Percentiles rank a stretch among this genome's conserved stretches.
Conservation (phyloP, 306 rosid genomes). For the Prunus salicina region DNA sequence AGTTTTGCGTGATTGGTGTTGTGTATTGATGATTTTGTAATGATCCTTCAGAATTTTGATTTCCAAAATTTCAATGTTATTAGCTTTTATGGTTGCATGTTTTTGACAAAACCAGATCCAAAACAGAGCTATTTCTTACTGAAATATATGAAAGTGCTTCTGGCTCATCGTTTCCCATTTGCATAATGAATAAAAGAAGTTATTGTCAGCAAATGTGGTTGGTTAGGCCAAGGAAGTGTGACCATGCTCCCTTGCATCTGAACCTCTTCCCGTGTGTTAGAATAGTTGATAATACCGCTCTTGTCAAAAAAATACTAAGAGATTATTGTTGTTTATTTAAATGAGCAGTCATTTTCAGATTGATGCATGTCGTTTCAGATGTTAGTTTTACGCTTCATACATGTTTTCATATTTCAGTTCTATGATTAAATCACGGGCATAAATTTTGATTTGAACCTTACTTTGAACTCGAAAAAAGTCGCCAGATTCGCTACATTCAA, state of each 20-base stretch:
- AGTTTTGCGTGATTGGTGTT: conserved; percentile 25
- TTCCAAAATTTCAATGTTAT: neutral
- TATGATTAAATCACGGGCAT: neutral
- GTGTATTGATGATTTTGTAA: conserved; percentile 13
- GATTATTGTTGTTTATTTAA: neutral
- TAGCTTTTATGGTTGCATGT: neutral
- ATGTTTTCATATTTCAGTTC: neutral
- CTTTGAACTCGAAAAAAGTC: too few relatives aligned
- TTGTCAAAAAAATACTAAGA: neutral
- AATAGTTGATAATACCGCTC: too few relatives aligned
- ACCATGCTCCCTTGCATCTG: too few relatives aligned
- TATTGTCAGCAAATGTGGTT: neutral
- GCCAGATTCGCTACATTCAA: too few relatives aligned
- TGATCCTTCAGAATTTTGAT: conserved; percentile 21
- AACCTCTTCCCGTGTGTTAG: too few relatives aligned
- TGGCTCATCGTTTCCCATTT: neutral
- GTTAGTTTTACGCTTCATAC: neutral
- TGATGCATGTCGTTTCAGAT: neutral
- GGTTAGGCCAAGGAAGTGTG: too few relatives aligned
- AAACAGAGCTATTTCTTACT: neutral
- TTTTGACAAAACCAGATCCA: too few relatives aligned
- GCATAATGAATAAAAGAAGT: neutral
- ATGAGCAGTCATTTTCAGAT: neutral
- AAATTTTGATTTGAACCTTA: too few relatives aligned
- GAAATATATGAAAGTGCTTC: neutral